phyloP scores from a whole-genome alignment of 2,329 filamentous ascomycete species.

The Diaporthe sp. region DNA sequence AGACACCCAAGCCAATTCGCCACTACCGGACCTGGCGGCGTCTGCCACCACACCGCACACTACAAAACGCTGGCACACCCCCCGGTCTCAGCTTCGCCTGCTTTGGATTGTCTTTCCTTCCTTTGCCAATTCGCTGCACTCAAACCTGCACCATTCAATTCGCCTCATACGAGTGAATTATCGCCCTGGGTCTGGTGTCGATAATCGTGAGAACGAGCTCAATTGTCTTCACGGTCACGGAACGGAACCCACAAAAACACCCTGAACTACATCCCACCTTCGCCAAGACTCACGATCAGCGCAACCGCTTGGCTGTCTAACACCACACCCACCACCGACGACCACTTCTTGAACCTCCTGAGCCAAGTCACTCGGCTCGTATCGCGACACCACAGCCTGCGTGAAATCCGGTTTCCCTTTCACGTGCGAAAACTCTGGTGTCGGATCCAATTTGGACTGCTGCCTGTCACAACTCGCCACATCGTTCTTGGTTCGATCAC shows the following conservation, averaged over 20 bases:
- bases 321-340: constrained; percentile 28
- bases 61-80: constrained; percentile 31
- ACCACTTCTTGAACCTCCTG: constrained; percentile 2
- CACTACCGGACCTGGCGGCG: constrained; percentile 19
- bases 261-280: not conserved
- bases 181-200: not conserved
- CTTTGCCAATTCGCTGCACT: constrained; percentile 25
- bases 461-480: constrained; percentile 27
- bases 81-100: constrained; percentile 32
- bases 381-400: constrained; percentile 28
- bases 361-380: not conserved
- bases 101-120: constrained; percentile 29
- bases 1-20: constrained; percentile 27
- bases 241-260: not conserved
- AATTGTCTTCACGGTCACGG: no score
- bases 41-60: constrained; percentile 23
- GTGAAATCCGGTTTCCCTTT: not conserved
- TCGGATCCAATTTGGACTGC: constrained; percentile 2
- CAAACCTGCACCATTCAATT: constrained; percentile 16
- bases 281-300: constrained; percentile 27
- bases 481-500: not conserved
- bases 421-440: constrained; percentile 12
- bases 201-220: not conserved
- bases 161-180: not conserved
- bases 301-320: constrained; percentile 24